Percentiles rank a stretch among this genome's conserved stretches.
These are phyloP conservation scores for Microcyclospora tardicrescens DNA, from an alignment of 2,329 filamentous ascomycete genomes.

Conservation along the genomic window DNA sequence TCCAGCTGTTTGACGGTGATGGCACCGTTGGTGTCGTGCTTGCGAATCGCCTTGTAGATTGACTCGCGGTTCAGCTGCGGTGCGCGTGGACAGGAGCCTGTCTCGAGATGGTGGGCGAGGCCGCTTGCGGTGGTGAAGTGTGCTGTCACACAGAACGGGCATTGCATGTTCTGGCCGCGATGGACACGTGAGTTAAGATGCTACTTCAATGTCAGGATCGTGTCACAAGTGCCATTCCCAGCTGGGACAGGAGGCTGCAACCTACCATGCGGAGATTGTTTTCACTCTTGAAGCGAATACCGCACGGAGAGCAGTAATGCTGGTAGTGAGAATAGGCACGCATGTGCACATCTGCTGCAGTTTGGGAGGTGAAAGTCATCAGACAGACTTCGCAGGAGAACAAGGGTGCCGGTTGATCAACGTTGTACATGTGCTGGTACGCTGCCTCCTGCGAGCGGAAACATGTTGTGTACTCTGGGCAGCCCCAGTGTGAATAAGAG, in stretches of 20 bases:
- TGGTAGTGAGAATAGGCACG: constrained; percentile 12
- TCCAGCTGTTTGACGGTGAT: constrained; percentile 42
- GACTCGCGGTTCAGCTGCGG: constrained; percentile 34
- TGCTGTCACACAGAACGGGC: constrained; percentile 41
- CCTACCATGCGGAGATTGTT: constrained; percentile 15
- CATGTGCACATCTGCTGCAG: constrained; percentile 18
- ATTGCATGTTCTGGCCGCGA: constrained; percentile 31
- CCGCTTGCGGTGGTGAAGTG: constrained; percentile 40
- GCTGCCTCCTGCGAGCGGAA: constrained; percentile 15
- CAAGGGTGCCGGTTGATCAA: constrained; percentile 16
- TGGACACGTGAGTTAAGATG: constrained; percentile 44
- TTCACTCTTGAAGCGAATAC: constrained; percentile 18
- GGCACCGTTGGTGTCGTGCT: constrained; percentile 34
- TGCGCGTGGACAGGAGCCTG: constrained; percentile 38
- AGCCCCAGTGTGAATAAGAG: constrained; percentile 5
- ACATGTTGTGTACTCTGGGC: constrained; percentile 20
- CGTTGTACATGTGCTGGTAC: constrained; percentile 22
- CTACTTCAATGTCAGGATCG: constrained; percentile 22
- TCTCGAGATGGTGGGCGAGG: constrained; percentile 44
- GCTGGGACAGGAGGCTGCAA: neutral
- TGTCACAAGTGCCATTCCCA: neutral
- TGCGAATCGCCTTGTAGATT: constrained; percentile 35
- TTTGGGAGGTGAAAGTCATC: constrained; percentile 8
- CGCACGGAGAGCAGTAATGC: constrained; percentile 22
- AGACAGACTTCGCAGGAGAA: constrained; percentile 20